These are phyloP conservation scores for Stentor coeruleus DNA, from an alignment of 73 alveolate species.

Conservation along the genomic window DNA sequence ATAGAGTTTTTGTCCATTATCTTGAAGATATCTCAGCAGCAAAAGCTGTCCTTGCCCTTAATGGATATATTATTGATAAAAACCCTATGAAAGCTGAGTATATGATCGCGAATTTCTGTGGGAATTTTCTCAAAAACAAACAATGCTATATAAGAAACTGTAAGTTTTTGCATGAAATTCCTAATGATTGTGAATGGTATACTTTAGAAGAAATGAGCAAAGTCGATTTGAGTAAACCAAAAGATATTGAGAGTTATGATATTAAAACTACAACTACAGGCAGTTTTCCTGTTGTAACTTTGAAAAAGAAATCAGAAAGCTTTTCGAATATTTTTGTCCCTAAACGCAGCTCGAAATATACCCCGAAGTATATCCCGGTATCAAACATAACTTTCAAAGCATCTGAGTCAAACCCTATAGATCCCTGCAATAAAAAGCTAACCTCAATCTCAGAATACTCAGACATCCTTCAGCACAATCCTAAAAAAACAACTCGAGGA, in stretches of 20 bases:
- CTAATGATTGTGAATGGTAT: not conserved
- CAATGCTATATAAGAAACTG: not conserved
- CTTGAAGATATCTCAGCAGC: not conserved
- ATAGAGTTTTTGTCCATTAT: not conserved
- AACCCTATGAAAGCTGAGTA: not conserved
- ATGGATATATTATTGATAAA: not conserved
- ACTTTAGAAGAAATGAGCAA: not conserved
- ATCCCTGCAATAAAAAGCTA: not conserved
- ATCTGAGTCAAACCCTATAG: not conserved
- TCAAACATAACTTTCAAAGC: no score
- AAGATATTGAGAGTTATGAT: not conserved
- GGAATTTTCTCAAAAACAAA: not conserved
- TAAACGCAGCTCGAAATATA: not conserved
- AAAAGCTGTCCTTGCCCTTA: not conserved
- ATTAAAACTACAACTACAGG: not conserved
- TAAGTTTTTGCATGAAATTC: not conserved
- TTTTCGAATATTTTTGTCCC: no score
- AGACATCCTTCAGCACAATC: not conserved
- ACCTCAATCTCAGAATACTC: no score
- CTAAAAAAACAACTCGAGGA: not conserved
- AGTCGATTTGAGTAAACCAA: not conserved
- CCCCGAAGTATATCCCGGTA: constrained; percentile 5
- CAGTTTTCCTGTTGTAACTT: not conserved
- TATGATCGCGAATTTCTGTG: not conserved
- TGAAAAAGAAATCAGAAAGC: not conserved